Percentiles rank a stretch among this genome's conserved stretches.
Conservation (phyloP, 768 basidiomycete species). For the Suillus clintonianus region DNA sequence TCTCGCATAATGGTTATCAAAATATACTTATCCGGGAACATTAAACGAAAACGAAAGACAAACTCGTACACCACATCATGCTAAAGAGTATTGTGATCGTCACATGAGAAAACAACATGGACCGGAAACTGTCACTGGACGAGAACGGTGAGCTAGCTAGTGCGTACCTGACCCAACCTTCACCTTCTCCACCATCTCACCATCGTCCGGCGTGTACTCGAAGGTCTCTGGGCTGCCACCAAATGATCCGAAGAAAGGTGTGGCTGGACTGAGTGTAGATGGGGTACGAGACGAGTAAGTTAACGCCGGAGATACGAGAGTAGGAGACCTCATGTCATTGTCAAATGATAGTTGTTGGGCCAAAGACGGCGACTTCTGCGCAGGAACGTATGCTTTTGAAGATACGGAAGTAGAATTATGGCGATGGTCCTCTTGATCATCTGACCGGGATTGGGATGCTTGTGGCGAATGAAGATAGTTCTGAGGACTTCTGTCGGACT, state of each 20-base stretch:
- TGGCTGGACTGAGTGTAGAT: slow-evolving; percentile 68
- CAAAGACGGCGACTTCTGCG: slow-evolving; percentile 14
- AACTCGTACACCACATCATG: background rate
- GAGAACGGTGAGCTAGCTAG: background rate
- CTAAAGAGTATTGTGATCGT: background rate
- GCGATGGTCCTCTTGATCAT: slow-evolving; percentile 4
- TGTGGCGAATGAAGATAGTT: slow-evolving; percentile 28
- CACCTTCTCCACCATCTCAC: slow-evolving; percentile 22
- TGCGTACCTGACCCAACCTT: slow-evolving; percentile 18
- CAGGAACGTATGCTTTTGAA: slow-evolving; percentile 12
- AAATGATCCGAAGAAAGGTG: slow-evolving; percentile 67
- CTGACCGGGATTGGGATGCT: slow-evolving; percentile 5
- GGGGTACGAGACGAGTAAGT: slow-evolving; percentile 68
- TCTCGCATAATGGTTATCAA: background rate
- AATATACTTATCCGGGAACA: background rate
- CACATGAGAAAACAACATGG: background rate
- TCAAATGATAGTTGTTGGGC: slow-evolving; percentile 16
- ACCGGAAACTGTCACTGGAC: background rate
- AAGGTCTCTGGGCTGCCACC: slow-evolving; percentile 31
- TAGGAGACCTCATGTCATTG: slow-evolving; percentile 46
- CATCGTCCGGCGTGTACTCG: slow-evolving; percentile 25
- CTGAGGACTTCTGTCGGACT: slow-evolving; percentile 9
- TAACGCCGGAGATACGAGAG: slow-evolving; percentile 65
- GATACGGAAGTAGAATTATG: slow-evolving; percentile 11
- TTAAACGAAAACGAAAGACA: background rate